Base-by-base conservation (phyloP, 805 yeast genomes). In the Saturnispora besseyi region DNA sequence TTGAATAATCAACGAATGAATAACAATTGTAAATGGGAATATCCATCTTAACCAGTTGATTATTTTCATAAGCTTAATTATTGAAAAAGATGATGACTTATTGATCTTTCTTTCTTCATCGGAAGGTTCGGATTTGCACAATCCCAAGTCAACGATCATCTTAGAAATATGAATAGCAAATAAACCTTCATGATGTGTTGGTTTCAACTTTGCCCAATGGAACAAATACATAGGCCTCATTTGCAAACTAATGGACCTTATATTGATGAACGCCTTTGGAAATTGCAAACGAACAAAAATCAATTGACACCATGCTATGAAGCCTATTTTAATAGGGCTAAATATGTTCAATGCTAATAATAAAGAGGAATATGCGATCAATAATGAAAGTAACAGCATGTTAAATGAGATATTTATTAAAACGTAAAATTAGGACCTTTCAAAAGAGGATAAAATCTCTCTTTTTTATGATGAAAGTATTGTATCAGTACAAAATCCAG, bases 281-380 rank as follows among this genome's bases (percentile, higher is more conserved):
- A 52, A 29, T 21, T 52, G 42, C 13, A 53, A 36, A 4, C 50
- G 49, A 5, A 63, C 42, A 26, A 57, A 45, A 28, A 56, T 46
- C 11, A 62, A 15, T 26, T 53, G 51, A 28, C 60, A 45, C 64
- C 63, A 60, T 3, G 63, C 58, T 9, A 62, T 41, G 32, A 61
- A 50, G 6, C 60, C 57, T 13, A 63, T 41, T 4, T 48, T 48
- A n/a, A 48, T 15, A 11, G 50, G 46, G 10, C 37, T 26, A 12
- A 41, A 41, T 12, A 29, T 7, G 24, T 48, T 48, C 50, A 48
- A 30, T 22, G 50, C 37, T 28, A 48, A 18, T 22, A 42, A 15
- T 15, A 48, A n/a, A 7, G 37, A 28, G 5, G 37, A 22, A 12
- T 42, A 48, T 3, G 36, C 43, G 9, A 24, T 22, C n/a, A 47